A percentile compares a stretch with the other conserved stretches of the same genome.
Evolutionary conservation across 352 stramenopile species (phyloP).

Genomic region (Globisporangium paroecandrum): DNA sequence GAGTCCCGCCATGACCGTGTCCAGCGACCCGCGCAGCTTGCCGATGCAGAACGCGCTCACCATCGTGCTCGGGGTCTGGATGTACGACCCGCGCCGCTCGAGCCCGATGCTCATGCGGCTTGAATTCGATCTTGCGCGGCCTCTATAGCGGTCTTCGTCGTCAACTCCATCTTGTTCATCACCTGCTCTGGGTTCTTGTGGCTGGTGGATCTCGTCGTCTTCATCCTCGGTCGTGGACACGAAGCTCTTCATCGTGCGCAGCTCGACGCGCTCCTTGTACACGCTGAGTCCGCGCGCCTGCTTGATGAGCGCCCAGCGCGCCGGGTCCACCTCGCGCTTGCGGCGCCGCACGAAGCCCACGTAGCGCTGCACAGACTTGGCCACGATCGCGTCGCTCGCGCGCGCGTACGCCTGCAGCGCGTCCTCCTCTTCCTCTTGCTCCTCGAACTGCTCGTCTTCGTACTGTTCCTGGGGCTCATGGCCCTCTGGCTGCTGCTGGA

Average conservation of each 20-base stretch:
- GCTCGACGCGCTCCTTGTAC: slow-evolving; percentile 50
- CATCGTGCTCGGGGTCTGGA: slow-evolving; percentile 28
- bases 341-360: slow-evolving; percentile 40
- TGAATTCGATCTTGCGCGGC: neutral
- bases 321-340: slow-evolving; percentile 31
- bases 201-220: neutral
- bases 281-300: slow-evolving; percentile 41
- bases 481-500: neutral
- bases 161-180: slow-evolving; percentile 16
- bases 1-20: slow-evolving; percentile 46
- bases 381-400: slow-evolving; percentile 52
- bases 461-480: neutral
- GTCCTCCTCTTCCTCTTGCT: slow-evolving; percentile 1
- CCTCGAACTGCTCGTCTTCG: neutral
- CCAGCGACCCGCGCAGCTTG: slow-evolving; percentile 38
- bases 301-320: slow-evolving; percentile 40
- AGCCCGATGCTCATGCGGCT: neutral
- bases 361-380: slow-evolving; percentile 50
- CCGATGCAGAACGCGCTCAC: slow-evolving; percentile 57
- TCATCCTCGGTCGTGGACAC: slow-evolving; percentile 1
- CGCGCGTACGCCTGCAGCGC: slow-evolving; percentile 37
- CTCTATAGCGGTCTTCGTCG: slow-evolving; percentile 3
- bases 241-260: slow-evolving; percentile 12
- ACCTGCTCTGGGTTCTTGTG: neutral
- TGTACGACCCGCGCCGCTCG: slow-evolving; percentile 16